These are phyloP conservation scores for Aureobasidium subglaciale DNA, from an alignment of 2,329 filamentous ascomycete genomes.

Conservation along the genomic window DNA sequence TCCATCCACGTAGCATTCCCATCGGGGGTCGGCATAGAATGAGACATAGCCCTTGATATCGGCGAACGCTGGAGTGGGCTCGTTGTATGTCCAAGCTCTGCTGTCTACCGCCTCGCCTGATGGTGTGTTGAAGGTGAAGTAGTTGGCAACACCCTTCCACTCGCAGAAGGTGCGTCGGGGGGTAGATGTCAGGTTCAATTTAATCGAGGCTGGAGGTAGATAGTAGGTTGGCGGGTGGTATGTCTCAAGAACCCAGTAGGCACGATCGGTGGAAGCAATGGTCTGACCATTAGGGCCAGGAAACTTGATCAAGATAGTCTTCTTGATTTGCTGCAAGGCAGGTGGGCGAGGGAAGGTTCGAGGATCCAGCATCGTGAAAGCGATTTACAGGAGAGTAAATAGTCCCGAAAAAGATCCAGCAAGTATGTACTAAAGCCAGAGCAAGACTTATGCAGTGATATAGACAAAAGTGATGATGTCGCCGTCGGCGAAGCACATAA, in stretches of 20 bases:
- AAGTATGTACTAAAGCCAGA: too few species aligned
- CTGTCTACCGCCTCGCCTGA: constrained; percentile 39
- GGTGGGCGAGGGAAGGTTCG: constrained; percentile 54
- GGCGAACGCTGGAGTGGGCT: constrained; percentile 46
- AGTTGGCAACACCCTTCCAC: constrained; percentile 56
- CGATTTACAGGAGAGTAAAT: too few species aligned
- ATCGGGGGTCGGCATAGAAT: constrained; percentile 52
- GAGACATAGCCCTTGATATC: constrained; percentile 50
- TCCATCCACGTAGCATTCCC: constrained; percentile 57
- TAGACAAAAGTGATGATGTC: not conserved
- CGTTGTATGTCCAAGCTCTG: constrained; percentile 54
- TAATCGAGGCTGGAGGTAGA: constrained; percentile 46
- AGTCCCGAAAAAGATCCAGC: too few species aligned
- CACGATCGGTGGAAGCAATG: constrained; percentile 53
- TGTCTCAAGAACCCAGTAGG: constrained; percentile 57
- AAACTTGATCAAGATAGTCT: constrained; percentile 44
- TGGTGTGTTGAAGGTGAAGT: constrained; percentile 45
- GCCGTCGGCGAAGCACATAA: not conserved
- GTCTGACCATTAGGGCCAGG: constrained; percentile 43
- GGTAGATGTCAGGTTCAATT: constrained; percentile 41
- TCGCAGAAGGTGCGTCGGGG: constrained; percentile 48
- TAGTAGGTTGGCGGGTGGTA: constrained; percentile 60
- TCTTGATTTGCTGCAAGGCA: constrained; percentile 32
- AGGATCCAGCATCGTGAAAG: constrained; percentile 42
- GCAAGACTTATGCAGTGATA: not conserved